phyloP scores from a whole-genome alignment of 352 stramenopile genomes.

The Phytophthora sojae region DNA sequence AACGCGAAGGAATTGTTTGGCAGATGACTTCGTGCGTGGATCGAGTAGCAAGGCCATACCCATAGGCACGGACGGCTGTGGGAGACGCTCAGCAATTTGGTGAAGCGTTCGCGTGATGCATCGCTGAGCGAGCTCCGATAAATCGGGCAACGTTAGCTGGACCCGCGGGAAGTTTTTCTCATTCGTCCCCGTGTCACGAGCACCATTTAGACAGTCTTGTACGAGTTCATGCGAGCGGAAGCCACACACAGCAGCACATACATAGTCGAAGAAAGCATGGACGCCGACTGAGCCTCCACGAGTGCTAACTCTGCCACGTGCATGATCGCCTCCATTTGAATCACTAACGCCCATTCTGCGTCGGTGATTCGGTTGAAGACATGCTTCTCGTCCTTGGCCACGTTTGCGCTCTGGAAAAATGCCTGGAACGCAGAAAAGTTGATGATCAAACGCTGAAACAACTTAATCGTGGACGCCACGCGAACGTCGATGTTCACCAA shows the following conservation, averaged over 20 bases:
- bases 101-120: conserved; percentile 2
- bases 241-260: conserved; percentile 6
- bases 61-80: neutral
- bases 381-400: neutral
- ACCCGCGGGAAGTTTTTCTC: neutral
- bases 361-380: neutral
- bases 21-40: neutral
- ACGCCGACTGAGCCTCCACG: conserved; percentile 6
- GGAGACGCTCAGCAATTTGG: neutral
- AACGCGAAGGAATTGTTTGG: neutral
- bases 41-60: conserved; percentile 4
- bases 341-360: neutral
- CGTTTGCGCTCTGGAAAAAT: neutral
- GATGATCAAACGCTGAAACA: neutral
- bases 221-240: neutral
- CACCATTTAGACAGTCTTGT: neutral
- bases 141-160: neutral
- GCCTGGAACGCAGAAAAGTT: neutral
- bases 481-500: neutral
- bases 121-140: neutral
- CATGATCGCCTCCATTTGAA: neutral
- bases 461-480: neutral
- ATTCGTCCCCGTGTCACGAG: neutral
- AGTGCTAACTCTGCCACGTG: conserved; percentile 5
- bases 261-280: conserved; percentile 9